These are phyloP conservation scores for Aspergillus latus DNA, from an alignment of 2,329 filamentous ascomycete genomes.

Conservation along the genomic window DNA sequence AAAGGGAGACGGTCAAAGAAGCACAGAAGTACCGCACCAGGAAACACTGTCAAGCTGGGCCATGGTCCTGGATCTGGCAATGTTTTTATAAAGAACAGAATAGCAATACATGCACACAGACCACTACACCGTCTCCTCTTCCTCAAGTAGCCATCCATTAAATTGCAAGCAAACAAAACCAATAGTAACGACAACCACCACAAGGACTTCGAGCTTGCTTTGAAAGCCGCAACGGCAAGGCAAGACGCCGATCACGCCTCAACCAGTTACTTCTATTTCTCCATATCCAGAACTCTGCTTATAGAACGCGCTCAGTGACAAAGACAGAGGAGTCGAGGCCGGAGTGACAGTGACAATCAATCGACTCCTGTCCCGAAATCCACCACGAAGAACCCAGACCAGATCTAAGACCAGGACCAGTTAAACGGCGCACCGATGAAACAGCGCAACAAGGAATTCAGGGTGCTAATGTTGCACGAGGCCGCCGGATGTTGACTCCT, in stretches of 20 bases:
- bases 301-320: not conserved
- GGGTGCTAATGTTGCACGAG: not conserved
- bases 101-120: not conserved
- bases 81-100: slow-evolving; percentile 1
- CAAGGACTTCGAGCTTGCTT: not conserved
- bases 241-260: not conserved
- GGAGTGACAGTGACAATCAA: not conserved
- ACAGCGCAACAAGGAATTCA: not conserved
- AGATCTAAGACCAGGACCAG: not conserved
- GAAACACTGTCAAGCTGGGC: not conserved
- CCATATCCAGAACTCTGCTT: not conserved
- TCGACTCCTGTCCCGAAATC: not conserved
- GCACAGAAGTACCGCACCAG: not conserved
- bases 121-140: not conserved
- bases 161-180: not conserved
- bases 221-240: not conserved
- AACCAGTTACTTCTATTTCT: not conserved
- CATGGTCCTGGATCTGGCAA: not conserved
- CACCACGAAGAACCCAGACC: not conserved
- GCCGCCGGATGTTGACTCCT: not conserved
- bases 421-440: not conserved
- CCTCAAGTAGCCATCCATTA: not conserved
- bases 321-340: not conserved
- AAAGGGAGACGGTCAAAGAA: not conserved
- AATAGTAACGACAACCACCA: not conserved